Evolutionary conservation across 1,139 yeast genomes (phyloP), one percentile per base, ranked within the genome.

Genomic region (Kluyveromyces sp.): DNA sequence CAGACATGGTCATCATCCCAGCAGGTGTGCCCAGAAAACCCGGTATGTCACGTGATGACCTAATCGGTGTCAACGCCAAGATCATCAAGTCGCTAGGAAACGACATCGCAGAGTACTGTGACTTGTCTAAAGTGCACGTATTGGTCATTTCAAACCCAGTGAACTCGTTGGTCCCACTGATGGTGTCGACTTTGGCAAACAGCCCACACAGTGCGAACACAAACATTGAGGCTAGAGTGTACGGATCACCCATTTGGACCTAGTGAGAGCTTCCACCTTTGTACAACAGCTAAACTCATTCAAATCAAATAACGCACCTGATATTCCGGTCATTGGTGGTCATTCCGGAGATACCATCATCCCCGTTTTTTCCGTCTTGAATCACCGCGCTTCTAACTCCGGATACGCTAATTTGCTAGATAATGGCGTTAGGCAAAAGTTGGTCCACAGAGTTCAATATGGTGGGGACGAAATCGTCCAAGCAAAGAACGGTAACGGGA

Each of bases 11-110:
- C 53, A 79, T 90, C 50, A 85, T 90, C 65, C 96, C 97, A 53
- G 97, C 97, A 43, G 97, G 97, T 65, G 87, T 90, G 50, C 97
- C 97, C 67, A 81, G 97, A 74, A 90, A 90, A 74, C 97, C 97
- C 48, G 97, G 97, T 58, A 90, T 90, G 97, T 86, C 97, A 55
- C 82, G 97, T 70, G 97, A 90, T 67, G 97, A 90, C 66, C 77
- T 90, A 66, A 88, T 90, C 78, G 81, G 81, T 72, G 86, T 92
- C 73, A 90, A 90, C 65, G 96, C 96, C 42, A 84, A 89, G 44
- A 90, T 90, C 67, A 89, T 90, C 48, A 76, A 84, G 57, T 90
- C 81, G 66, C 74, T 90, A 61, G 90, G 95, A 54, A 79, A 78
- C 66, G 87, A 86, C 45, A 81, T 86, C 59, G 94, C 95, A 44